Base-by-base conservation (phyloP, 2,329 filamentous ascomycete genomes). In the Claviceps purpurea region DNA sequence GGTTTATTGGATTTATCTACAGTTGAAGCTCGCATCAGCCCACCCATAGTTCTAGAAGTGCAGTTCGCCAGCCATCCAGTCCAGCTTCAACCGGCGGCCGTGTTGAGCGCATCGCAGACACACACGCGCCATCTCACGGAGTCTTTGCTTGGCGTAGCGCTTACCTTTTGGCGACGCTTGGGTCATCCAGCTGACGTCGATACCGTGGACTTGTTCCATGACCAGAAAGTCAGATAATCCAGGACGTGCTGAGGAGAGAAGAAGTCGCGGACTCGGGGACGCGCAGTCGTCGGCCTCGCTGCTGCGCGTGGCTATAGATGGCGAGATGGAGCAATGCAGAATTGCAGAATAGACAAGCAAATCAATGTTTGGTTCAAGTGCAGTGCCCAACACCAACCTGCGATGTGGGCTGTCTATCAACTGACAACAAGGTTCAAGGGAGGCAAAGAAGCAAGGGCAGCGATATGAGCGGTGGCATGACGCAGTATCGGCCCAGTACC, bases 161-260 rank as follows among this genome's bases (percentile, higher is more conserved):
- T 40, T 75, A 87, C 89, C 88, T 84, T 86, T 89, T 57, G 83
- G 81, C 60, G 84, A 81, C 64, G 87, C 85, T 69, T 93, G 86
- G 60, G 77, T 77, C 74, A 94, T 85, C 89, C 89, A 95, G 69
- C 85, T 89, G 64, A 94, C 88, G 70, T 95, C 89, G 63, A 94
- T 79, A 59, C 84, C 84, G 66, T 89, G 82, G 58, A 87, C 79
- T 60, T 85, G 83, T 70, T 91, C 87, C 87, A 91, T 91, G 56
- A 59, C 73, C 38, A 39, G 24, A 40, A 52, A 39, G 18, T 8
- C 13, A 5, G 30, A 38, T 41, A 16, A 37, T 34, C 26, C 22
- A 50, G n/a, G 48, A 55, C 52, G 48, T 34, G 47, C 43, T 39
- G 37, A 10, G 37, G 11, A 40, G 22, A 48, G 26, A 40, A 26